Conservation (phyloP, 1,284 basidiomycete genomes). For the Cutaneotrichosporon sp. region DNA sequence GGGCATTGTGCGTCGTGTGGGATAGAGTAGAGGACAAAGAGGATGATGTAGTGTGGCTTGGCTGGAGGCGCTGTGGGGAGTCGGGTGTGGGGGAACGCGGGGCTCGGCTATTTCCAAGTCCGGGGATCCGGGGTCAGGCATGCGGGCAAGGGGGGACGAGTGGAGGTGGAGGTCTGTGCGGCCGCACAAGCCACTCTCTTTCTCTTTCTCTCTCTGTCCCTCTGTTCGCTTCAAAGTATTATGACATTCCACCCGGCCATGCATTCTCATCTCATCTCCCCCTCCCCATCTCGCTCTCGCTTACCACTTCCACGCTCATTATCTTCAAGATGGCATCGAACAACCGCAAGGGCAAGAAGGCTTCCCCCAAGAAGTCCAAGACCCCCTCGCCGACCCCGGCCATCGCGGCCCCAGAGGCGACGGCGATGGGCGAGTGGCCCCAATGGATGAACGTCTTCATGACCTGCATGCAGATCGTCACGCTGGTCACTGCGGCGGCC, state of each 20-base stretch:
- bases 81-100: neutral
- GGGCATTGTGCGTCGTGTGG: conserved; percentile 3
- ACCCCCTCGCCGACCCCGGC: neutral
- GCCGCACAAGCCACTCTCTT: neutral
- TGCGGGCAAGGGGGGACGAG: no score
- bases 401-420: neutral
- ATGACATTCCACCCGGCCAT: neutral
- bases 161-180: neutral
- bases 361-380: neutral
- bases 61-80: neutral
- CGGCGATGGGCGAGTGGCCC: conserved; percentile 2
- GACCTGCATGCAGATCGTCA: neutral
- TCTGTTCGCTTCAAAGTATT: neutral
- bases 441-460: conserved; percentile 5
- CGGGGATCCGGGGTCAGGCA: neutral
- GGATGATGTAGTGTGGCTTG: neutral
- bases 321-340: neutral
- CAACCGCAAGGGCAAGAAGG: neutral
- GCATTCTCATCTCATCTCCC: neutral
- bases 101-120: neutral
- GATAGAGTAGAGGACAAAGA: neutral
- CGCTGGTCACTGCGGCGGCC: neutral
- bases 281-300: neutral
- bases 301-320: neutral
- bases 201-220: no score